phyloP scores from a whole-genome alignment of 768 basidiomycete species.

The Boletus vermiculosoides region DNA sequence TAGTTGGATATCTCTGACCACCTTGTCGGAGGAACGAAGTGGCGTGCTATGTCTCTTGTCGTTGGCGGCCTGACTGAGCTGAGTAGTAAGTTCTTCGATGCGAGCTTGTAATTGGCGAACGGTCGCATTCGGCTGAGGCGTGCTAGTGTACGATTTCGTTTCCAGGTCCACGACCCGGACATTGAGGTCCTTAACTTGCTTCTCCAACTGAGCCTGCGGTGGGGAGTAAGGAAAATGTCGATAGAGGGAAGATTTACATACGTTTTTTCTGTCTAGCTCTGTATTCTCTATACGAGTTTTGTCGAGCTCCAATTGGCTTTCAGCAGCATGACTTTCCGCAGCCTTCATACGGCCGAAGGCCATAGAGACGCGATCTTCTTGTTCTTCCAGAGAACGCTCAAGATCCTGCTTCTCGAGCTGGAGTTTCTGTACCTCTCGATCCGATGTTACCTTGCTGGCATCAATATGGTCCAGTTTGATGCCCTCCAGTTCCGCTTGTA shows the following conservation, averaged over 20 bases:
- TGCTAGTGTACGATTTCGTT: slow-evolving; percentile 67
- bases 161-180: slow-evolving; percentile 81
- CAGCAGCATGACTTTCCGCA: slow-evolving; percentile 71
- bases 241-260: slow-evolving; percentile 32
- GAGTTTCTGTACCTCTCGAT: slow-evolving; percentile 71
- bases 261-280: slow-evolving; percentile 74
- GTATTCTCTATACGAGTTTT: slow-evolving; percentile 80
- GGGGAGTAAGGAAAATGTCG: neutral
- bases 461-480: slow-evolving; percentile 78
- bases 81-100: slow-evolving; percentile 64
- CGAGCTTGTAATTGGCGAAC: slow-evolving; percentile 64
- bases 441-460: slow-evolving; percentile 64
- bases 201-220: slow-evolving; percentile 75
- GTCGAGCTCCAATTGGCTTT: slow-evolving; percentile 74
- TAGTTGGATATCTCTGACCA: slow-evolving; percentile 49
- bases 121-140: slow-evolving; percentile 54
- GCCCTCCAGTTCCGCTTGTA: slow-evolving; percentile 78
- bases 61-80: slow-evolving; percentile 42
- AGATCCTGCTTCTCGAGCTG: slow-evolving; percentile 81
- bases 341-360: slow-evolving; percentile 79
- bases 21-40: slow-evolving; percentile 46
- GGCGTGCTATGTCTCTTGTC: slow-evolving; percentile 38
- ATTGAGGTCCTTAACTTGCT: slow-evolving; percentile 81
- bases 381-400: slow-evolving; percentile 73
- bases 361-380: slow-evolving; percentile 68